Base-by-base conservation (phyloP, 1,284 basidiomycete genomes). In the Vanrija sp. region DNA sequence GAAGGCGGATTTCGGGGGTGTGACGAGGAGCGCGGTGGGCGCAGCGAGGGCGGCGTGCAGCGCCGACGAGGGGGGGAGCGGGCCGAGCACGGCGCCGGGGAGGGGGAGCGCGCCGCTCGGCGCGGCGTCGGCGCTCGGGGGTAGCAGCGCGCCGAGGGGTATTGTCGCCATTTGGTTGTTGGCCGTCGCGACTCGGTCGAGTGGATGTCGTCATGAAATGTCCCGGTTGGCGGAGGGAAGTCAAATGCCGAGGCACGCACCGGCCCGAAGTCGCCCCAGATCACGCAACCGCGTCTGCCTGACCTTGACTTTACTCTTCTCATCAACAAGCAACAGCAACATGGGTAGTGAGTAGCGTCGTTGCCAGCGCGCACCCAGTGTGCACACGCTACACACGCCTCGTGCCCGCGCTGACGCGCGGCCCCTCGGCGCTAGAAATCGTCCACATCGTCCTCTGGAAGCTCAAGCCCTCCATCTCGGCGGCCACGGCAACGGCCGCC, bases 361-460 rank as follows among this genome's bases (percentile, higher is more conserved):
- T n/a, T n/a, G n/a, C n/a, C n/a, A n/a, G n/a, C n/a, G n/a, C n/a
- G n/a, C n/a, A n/a, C n/a, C n/a, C 31, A 14, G 12, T 5, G 12
- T 14, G 31, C 31, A 31, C 9, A 12, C 12, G 31, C 31, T 14
- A 25, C 24, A 25, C 24, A 9, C 24, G 5, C 5, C 24, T 4
- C 24, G 24, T 9, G 24, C 24, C 24, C 5, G 5, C 24, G 24
- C 24, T 25, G 24, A 25, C 24, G 24, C 24, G 24, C 1, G 4
- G 7, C 8, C 38, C 16, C 25, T 19, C 23, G 27, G 4, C 37
- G 22, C 37, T 16, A 23, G 6, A 23, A n/a, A 67, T 75, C 67
- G 63, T 73, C 16, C 73, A 75, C 56, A 72, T 76, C 53, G 74
- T 76, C 46, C 65, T 74, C 23, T 74, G 66, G 66, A 72, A 72